These are phyloP conservation scores for Pyrenophora tritici-repentis DNA, from an alignment of 2,329 filamentous ascomycete species.

Conservation along the genomic window DNA sequence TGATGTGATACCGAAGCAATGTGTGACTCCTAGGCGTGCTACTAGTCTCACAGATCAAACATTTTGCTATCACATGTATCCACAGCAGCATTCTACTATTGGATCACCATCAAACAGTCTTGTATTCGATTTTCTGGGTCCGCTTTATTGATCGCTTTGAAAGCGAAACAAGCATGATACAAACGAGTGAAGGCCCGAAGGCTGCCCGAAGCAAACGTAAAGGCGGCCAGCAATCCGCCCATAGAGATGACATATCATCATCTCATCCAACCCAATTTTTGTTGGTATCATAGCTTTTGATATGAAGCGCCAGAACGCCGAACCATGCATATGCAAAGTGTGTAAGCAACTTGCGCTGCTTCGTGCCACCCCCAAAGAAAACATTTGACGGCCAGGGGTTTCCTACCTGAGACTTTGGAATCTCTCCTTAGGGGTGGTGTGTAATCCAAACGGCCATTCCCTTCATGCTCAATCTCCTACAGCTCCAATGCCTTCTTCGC, in stretches of 20 bases:
- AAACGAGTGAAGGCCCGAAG: no score
- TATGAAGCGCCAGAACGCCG: slow-evolving; percentile 36
- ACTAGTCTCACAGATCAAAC: no score
- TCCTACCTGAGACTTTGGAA: no score
- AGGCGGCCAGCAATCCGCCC: no score
- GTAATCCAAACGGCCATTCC: neutral
- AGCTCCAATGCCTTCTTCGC: slow-evolving; percentile 71
- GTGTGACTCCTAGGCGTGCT: no score
- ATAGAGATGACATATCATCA: slow-evolving; percentile 6
- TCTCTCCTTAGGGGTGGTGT: no score
- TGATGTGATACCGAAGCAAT: no score
- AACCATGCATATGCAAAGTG: slow-evolving; percentile 32
- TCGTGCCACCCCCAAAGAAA: neutral
- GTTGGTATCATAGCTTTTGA: slow-evolving; percentile 35
- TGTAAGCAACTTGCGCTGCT: slow-evolving; percentile 24
- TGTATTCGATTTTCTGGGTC: neutral
- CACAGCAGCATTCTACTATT: no score
- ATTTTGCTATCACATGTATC: no score
- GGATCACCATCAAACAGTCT: neutral
- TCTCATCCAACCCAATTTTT: slow-evolving; percentile 22
- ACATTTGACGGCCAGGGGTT: neutral
- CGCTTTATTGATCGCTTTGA: neutral
- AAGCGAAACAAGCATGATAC: neutral
- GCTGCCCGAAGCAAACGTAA: no score
- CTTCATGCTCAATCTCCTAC: slow-evolving; percentile 10